Evolutionary conservation across 176 grass and related monocot species (phyloP), one percentile per base, ranked within the genome.

Genomic region (Carex scoparia): DNA sequence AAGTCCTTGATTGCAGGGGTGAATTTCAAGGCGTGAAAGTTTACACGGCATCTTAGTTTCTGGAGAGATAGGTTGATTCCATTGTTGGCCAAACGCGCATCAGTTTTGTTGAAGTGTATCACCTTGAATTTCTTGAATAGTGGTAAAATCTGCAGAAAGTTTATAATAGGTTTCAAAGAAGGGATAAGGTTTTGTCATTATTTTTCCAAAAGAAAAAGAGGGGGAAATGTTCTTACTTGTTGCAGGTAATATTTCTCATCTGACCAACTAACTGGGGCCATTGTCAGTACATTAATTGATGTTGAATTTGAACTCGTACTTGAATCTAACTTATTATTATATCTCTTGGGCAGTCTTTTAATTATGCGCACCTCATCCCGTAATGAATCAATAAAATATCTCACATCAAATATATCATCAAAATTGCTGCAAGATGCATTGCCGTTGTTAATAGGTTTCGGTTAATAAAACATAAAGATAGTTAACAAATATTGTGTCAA

Each of bases 241-340:
- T 94, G 79, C 86, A 98, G 38, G 86, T 98, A 98, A 84, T 98
- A 98, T 88, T 93, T 98, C 84, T 94, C 95, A 87, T 94, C 91
- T 81, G 95, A 98, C 95, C 95, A 94, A 69, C 95, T 98, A 62
- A 98, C 91, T 70, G 95, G 93, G 46, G 89, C 77, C 95, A 98
- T 98, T 28, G 63, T 31, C 61, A 90, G 89, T 68, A 85, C 86
- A 70, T 40, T 74, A 78, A 2, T 35, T 56, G 51, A 58, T 57
- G 28, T 57, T 15, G 74, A 78, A 33, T 78, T 57, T 78, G 74
- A 78, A 56, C 51, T 56, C 1, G 6, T 78, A 16, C 63, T 69
- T 42, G 89, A 93, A 66, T 69, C 61, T 15, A 59, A 70, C 72
- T 58, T 5, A 80, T 53, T 80, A 61, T 89, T 80, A 61, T 89